phyloP scores from a whole-genome alignment of 306 rosid species.

The Trichosanthes cucumerina region DNA sequence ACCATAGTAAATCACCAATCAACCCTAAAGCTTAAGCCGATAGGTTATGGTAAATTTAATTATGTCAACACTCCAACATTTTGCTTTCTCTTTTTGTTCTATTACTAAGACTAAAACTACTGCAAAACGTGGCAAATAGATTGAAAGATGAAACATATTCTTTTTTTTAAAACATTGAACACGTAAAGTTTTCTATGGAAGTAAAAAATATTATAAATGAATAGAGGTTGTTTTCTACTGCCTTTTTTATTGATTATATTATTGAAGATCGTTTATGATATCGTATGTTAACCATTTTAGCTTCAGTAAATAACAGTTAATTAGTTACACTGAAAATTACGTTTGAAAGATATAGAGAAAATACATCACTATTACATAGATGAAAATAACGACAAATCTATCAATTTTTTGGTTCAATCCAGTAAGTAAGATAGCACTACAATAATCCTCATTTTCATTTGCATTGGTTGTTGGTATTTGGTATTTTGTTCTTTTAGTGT shows the following conservation, averaged over 20 bases:
- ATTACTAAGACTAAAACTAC: background rate
- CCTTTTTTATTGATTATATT: background rate
- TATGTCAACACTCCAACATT: too few relatives aligned
- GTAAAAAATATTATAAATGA: background rate
- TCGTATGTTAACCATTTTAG: background rate
- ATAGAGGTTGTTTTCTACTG: background rate
- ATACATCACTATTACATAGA: background rate
- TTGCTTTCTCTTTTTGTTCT: background rate
- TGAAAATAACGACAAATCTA: background rate
- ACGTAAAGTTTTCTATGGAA: background rate
- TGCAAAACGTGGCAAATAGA: background rate
- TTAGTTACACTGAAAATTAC: background rate
- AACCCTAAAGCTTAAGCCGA: too few relatives aligned
- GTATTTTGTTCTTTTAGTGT: background rate
- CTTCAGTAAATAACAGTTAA: background rate
- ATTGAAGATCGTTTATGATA: background rate
- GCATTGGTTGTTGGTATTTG: background rate
- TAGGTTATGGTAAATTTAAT: too few relatives aligned
- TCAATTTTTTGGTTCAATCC: background rate
- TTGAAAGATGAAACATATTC: background rate
- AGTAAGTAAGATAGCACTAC: background rate
- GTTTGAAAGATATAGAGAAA: background rate
- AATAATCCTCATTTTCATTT: background rate
- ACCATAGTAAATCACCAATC: too few relatives aligned
- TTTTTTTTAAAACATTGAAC: background rate